Conservation (phyloP, 2,329 filamentous ascomycete species). For the Trichothecium roseum region DNA sequence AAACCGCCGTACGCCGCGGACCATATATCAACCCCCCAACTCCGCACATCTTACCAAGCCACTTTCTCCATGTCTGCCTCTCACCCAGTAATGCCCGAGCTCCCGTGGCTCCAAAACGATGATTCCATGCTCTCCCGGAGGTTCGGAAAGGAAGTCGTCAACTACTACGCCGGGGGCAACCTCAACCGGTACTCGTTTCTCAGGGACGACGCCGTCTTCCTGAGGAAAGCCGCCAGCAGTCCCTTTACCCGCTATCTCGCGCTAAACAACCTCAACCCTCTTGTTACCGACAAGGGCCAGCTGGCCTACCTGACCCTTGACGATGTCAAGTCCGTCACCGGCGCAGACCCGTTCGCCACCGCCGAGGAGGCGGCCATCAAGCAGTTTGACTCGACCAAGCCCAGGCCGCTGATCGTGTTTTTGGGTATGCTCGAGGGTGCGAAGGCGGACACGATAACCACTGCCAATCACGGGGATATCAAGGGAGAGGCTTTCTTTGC, state of each 20-base stretch:
- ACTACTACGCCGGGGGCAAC: conserved; percentile 74
- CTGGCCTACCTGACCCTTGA: conserved; percentile 59
- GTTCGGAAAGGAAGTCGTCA: conserved; percentile 70
- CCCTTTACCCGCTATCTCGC: conserved; percentile 63
- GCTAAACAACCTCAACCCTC: conserved; percentile 67
- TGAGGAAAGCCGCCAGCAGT: conserved; percentile 55
- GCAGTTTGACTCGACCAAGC: conserved; percentile 61
- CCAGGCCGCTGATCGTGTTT: conserved; percentile 67
- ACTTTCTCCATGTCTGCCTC: conserved; percentile 16
- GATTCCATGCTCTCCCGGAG: conserved; percentile 62
- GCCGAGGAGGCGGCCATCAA: conserved; percentile 64
- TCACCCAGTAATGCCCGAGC: conserved; percentile 27
- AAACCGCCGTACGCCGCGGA: background rate
- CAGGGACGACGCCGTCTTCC: conserved; percentile 58
- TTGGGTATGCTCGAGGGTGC: conserved; percentile 68
- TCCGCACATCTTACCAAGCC: conserved; percentile 7
- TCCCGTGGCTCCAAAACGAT: conserved; percentile 33
- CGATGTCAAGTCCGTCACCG: conserved; percentile 62
- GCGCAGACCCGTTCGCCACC: conserved; percentile 57
- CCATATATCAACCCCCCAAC: conserved; percentile 1
- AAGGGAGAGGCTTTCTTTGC: conserved; percentile 79
- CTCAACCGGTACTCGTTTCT: conserved; percentile 75
- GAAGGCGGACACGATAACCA: conserved; percentile 16
- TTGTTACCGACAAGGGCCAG: conserved; percentile 44
- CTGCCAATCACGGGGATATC: conserved; percentile 52